phyloP scores from a whole-genome alignment of 2,329 filamentous ascomycete genomes.

The Trichoderma sp. region DNA sequence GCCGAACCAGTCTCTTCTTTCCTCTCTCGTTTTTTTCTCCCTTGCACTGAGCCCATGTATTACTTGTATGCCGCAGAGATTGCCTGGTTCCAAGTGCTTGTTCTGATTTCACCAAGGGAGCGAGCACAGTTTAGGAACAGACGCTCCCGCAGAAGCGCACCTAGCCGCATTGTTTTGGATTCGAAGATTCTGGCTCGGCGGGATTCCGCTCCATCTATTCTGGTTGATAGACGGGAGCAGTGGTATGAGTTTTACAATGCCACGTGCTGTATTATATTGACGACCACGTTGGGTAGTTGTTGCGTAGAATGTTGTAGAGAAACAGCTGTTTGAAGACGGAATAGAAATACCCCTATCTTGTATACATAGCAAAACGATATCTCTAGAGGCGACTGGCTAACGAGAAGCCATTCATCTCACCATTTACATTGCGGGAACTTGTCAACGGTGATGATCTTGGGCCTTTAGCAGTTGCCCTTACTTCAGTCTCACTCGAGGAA shows the following conservation, averaged over 20 bases:
- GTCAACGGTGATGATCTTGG: neutral
- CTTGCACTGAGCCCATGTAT: neutral
- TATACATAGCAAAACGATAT: neutral
- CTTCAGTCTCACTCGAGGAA: neutral
- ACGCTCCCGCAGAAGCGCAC: constrained; percentile 9
- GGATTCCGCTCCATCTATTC: neutral
- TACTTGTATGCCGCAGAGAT: neutral
- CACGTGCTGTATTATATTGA: neutral
- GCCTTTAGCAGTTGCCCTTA: neutral
- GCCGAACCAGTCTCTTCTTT: neutral
- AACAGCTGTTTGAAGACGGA: neutral
- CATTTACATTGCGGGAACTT: neutral
- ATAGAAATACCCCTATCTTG: neutral
- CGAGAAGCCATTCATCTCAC: neutral
- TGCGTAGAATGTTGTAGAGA: neutral
- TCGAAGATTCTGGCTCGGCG: constrained; percentile 16
- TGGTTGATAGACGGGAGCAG: neutral
- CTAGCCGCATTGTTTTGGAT: constrained; percentile 13
- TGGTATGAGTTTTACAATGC: neutral
- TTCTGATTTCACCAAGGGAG: neutral
- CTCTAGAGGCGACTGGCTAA: neutral
- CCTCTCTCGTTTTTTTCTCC: neutral
- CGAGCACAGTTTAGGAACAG: neutral
- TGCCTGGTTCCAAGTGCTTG: neutral
- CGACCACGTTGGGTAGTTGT: neutral